Evolutionary conservation across 2,329 filamentous ascomycete genomes (phyloP).

Genomic region (Zelopaecilomyces penicillatus): DNA sequence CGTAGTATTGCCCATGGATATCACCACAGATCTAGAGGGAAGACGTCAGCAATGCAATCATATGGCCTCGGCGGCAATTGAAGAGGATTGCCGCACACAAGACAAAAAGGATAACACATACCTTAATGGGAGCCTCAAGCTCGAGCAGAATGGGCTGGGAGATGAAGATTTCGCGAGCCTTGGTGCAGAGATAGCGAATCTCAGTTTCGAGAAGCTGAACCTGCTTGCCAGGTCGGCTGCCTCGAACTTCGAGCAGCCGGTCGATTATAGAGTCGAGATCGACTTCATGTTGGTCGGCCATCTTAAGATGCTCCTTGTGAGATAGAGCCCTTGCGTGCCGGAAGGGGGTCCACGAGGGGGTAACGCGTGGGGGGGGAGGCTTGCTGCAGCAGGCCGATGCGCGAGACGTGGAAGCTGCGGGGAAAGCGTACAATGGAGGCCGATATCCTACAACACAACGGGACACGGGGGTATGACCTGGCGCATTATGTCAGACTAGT

Average conservation of each 20-base stretch:
- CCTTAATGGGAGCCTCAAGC: conserved; percentile 98
- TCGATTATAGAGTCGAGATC: conserved; percentile 99
- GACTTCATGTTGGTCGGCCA: conserved; percentile 72
- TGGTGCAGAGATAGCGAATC: conserved; percentile 95
- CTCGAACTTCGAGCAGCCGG: conserved; percentile 91
- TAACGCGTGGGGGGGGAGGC: conserved; percentile 17
- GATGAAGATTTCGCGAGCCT: conserved; percentile 98
- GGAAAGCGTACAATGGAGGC: conserved; percentile 17
- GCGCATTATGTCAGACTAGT: not conserved
- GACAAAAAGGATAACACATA: conserved; percentile 33
- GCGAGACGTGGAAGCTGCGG: conserved; percentile 20
- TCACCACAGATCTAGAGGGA: conserved; percentile 86
- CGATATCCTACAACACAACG: conserved; percentile 25
- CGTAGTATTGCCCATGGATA: conserved; percentile 99
- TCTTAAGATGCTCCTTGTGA: conserved; percentile 33
- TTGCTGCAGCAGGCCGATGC: conserved; percentile 20
- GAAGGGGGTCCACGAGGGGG: conserved; percentile 21
- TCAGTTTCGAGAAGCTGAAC: conserved; percentile 94
- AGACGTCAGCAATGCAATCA: not conserved
- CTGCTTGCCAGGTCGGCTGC: conserved; percentile 96
- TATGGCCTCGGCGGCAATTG: not conserved
- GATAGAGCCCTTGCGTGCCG: conserved; percentile 24
- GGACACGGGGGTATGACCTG: conserved; percentile 2
- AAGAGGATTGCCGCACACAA: not conserved
- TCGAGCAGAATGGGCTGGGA: conserved; percentile 97